Conservation (phyloP, 2,329 filamentous ascomycete species). For the Penicillium sp. region DNA sequence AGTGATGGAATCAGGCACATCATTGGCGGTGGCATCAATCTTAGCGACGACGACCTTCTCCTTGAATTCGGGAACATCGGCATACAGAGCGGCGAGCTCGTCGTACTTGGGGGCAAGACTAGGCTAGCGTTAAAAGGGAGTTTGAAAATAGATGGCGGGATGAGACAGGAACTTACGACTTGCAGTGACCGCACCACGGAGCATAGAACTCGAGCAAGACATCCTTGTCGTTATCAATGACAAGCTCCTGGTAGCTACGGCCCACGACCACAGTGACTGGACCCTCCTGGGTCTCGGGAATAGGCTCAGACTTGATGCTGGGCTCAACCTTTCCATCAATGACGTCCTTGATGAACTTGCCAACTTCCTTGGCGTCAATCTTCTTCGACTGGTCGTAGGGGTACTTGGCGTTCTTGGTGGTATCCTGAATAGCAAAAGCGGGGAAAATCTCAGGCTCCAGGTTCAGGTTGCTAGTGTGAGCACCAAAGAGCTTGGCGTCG, state of each 20-base stretch:
- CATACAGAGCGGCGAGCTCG: constrained; percentile 60
- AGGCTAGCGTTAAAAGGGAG: constrained; percentile 1
- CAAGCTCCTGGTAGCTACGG: constrained; percentile 87
- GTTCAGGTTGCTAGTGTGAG: constrained; percentile 95
- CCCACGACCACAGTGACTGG: constrained; percentile 86
- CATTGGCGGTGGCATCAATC: constrained; percentile 94
- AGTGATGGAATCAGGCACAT: constrained; percentile 93
- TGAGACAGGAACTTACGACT: constrained; percentile 49
- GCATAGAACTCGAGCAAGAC: constrained; percentile 98
- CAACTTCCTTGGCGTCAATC: constrained; percentile 71
- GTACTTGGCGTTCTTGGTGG: constrained; percentile 93
- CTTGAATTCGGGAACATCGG: constrained; percentile 48
- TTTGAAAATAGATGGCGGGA: not conserved
- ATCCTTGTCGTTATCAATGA: constrained; percentile 93
- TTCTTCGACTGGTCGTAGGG: constrained; percentile 83
- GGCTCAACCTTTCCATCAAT: constrained; percentile 84
- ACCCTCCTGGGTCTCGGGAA: constrained; percentile 90
- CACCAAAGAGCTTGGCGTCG: constrained; percentile 89
- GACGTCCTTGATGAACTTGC: constrained; percentile 82
- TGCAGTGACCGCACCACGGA: constrained; percentile 74
- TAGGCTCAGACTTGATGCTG: constrained; percentile 97
- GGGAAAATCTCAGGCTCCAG: constrained; percentile 94
- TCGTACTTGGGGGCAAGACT: constrained; percentile 67
- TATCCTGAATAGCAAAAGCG: constrained; percentile 96
- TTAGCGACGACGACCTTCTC: constrained; percentile 72